Conservation (phyloP, 805 yeast genomes). For the Candida berthetii region DNA sequence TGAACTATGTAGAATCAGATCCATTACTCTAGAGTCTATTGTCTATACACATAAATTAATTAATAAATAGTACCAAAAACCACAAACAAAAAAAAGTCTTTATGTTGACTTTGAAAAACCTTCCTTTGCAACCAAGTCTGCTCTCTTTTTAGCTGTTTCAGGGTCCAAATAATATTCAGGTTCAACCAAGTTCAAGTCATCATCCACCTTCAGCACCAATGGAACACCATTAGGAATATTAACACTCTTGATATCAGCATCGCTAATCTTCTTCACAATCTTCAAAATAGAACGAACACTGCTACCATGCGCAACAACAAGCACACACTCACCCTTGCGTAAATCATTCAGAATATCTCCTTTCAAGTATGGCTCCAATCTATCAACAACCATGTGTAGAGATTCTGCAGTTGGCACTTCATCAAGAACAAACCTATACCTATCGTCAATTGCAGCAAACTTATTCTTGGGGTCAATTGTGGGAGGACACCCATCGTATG, state of each 20-base stretch:
- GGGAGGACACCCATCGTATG: constrained; percentile 70
- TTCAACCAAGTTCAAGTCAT: constrained; percentile 38
- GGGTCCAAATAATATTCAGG: constrained; percentile 73
- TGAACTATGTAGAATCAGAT: no score
- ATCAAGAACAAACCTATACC: constrained; percentile 25
- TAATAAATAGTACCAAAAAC: no score
- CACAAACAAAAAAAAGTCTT: no score
- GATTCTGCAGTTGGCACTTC: constrained; percentile 70
- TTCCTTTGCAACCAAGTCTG: constrained; percentile 74
- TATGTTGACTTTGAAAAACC: constrained; percentile 35
- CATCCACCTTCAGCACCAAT: constrained; percentile 58
- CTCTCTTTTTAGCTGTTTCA: constrained; percentile 71
- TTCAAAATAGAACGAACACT: constrained; percentile 73
- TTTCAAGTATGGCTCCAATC: constrained; percentile 56
- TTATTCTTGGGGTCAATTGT: constrained; percentile 21
- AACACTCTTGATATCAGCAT: constrained; percentile 62
- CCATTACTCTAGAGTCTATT: no score
- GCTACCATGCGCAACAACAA: constrained; percentile 78
- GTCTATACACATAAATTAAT: neutral
- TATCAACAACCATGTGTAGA: constrained; percentile 59
- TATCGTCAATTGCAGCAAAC: constrained; percentile 22
- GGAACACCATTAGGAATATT: constrained; percentile 87
- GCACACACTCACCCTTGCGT: constrained; percentile 45
- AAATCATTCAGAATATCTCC: constrained; percentile 44
- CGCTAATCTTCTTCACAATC: constrained; percentile 57